Conservation (phyloP, 139 green algal genomes). For the Chlamydomonas asymmetrica region DNA sequence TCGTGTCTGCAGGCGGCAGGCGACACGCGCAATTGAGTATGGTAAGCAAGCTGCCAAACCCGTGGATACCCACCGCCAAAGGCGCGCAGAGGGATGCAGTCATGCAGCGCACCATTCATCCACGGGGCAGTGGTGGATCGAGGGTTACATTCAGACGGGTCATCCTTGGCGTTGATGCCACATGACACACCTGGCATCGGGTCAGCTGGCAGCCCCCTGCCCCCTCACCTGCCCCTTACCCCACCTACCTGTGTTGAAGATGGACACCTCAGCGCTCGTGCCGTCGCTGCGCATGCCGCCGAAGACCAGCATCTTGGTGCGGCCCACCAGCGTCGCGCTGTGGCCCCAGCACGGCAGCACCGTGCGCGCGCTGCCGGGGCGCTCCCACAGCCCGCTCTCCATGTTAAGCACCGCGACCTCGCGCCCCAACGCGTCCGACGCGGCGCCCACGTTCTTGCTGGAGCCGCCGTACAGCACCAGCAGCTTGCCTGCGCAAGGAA, state of each 20-base stretch:
- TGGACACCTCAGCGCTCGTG: conserved; percentile 17
- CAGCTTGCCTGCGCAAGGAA: too few species aligned
- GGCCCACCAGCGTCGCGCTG: conserved; percentile 34
- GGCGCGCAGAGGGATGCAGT: too few species aligned
- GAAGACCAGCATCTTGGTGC: conserved; percentile 56
- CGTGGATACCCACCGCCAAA: too few species aligned
- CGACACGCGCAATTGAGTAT: background rate
- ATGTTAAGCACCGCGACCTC: conserved; percentile 55
- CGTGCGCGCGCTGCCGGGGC: conserved; percentile 28
- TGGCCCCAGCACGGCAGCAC: conserved; percentile 11
- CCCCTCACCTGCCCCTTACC: too few species aligned
- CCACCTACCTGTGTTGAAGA: conserved; percentile 30
- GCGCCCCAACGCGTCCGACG: conserved; percentile 33
- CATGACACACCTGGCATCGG: too few species aligned
- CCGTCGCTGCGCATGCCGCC: conserved; percentile 27
- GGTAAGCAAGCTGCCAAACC: conserved; percentile 18
- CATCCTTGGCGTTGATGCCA: too few species aligned
- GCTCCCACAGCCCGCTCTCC: conserved; percentile 54
- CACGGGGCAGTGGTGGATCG: too few species aligned
- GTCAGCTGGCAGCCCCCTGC: conserved; percentile 16
- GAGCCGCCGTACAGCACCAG: conserved; percentile 54
- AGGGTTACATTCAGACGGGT: too few species aligned
- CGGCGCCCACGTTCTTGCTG: conserved; percentile 16
- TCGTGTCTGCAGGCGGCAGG: conserved; percentile 26
- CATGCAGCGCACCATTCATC: too few species aligned